Evolutionary conservation across 345 rosid species (phyloP), one percentile per base, ranked within the genome.

Genomic region (Sisymbrium altissimum): DNA sequence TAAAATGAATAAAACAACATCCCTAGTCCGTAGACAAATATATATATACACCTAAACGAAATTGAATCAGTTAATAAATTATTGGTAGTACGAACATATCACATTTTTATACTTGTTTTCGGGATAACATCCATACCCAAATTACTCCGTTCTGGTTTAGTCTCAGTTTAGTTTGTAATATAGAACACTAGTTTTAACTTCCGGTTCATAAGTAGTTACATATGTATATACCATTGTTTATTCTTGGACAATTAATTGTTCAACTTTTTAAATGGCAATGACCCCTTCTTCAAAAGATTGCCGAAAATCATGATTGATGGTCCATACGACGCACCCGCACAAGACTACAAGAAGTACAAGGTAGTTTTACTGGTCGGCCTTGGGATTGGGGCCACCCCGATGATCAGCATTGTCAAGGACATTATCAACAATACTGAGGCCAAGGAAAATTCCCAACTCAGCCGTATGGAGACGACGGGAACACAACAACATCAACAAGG

Each of bases 281-380:
- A 39, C 17, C 40, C 4, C 17, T 58, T 19, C 8, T 70, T 70
- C 45, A 36, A 43, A 33, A 74, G 68, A 25, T 83, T 62, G 23
- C 93, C 91, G 9, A 80, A 77, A 79, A 82, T 90, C 19, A 13
- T 81, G 80, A 83, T 90, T 8, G 93, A 90, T 53, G 93, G 92
- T 23, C 96, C 96, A n/a, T 88, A 90, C 50, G 91, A 91, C 5
- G 90, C 93, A 55, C 91, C 93, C 29, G 96, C 96, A 52, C 93
- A 90, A 68, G 91, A 88, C 77, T 88, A 86, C 87, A 81, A 83
- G 79, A 76, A 85, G 65, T 88, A 86, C 11, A 85, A 90, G 50
- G 89, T 90, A 29, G 85, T 90, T 15, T 61, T 90, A 40, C 84
- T 90, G 0, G 83, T 86, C 0, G 96, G 91, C 5, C 79, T 90